A percentile compares a stretch with the other conserved stretches of the same genome.
Conservation (phyloP, 192 early-diverging fungal genomes). For the Glomus cerebriforme region DNA sequence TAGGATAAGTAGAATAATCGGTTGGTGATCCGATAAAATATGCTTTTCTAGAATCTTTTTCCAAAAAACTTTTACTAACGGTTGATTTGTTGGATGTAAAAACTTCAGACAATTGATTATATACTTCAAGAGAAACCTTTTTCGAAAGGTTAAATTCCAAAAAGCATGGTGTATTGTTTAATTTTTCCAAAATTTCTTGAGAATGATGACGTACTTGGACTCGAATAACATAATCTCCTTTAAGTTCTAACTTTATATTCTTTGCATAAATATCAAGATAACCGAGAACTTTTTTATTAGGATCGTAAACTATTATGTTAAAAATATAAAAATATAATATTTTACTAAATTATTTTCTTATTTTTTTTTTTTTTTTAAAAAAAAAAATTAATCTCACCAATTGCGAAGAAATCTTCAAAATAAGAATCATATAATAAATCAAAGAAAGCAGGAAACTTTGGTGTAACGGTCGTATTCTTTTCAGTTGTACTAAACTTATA, state of each 20-base stretch:
- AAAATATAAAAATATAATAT: not conserved
- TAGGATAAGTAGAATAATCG: slow-evolving; percentile 56
- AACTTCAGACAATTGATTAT: slow-evolving; percentile 57
- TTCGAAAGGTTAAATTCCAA: slow-evolving; percentile 68
- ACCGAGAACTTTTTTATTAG: slow-evolving; percentile 71
- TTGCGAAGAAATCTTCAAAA: slow-evolving; percentile 66
- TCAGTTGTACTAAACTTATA: slow-evolving; percentile 69
- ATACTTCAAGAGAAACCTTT: slow-evolving; percentile 53
- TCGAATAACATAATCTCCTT: slow-evolving; percentile 85
- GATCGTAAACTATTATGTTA: slow-evolving; percentile 70
- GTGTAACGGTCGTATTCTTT: slow-evolving; percentile 53
- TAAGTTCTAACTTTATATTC: slow-evolving; percentile 62
- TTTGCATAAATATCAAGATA: slow-evolving; percentile 76
- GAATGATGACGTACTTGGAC: slow-evolving; percentile 74
- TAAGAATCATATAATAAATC: slow-evolving; percentile 80
- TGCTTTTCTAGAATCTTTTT: slow-evolving; percentile 52
- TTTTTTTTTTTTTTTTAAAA: not conserved
- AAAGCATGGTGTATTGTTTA: slow-evolving; percentile 63
- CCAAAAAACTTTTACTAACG: slow-evolving; percentile 50
- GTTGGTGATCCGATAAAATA: slow-evolving; percentile 59
- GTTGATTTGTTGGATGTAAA: slow-evolving; percentile 46
- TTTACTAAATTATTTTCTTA: not conserved
- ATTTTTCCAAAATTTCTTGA: slow-evolving; percentile 72
- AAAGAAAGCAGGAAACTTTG: slow-evolving; percentile 62
- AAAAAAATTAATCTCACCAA: slow-evolving; percentile 40